Base-by-base conservation (phyloP, 139 green algal species). In the Mesotaenium endlicherianum region DNA sequence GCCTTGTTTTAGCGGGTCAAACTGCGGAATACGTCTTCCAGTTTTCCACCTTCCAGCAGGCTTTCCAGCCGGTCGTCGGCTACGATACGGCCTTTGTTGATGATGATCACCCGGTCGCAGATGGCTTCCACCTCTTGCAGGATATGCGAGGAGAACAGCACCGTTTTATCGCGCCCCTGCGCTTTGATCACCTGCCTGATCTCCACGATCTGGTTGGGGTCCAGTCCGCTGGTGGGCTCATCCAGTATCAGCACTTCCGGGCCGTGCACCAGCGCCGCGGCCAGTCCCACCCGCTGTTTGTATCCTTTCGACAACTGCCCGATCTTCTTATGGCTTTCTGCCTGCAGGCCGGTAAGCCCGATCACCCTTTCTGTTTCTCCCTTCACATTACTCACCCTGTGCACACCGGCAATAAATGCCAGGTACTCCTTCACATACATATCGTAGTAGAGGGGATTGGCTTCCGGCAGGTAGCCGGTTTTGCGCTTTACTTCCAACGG, bases 161-260 rank as follows among this genome's bases (percentile, higher is more conserved):
- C 47, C 8, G 47, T 57, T 57, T 57, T 57, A 11, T 57, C 47
- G 8, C 11, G 8, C 11, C 47, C 47, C 8, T 26, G 8, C 8
- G 8, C 11, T 57, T 57, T 57, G 11, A 57, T 57, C 47, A 57
- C 8, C 8, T 57, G 8, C 11, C 47, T 57, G 47, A 57, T 57
- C 11, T 57, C 47, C 11, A 57, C 47, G 8, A 57, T 26, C 11
- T 57, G 47, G 47, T 57, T 97, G 57, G 83, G 90, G 91, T 98
- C 95, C 1, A 97, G 89, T 0, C 94, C 93, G 30, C 85, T 90
- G 34, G 77, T 89, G 0, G 90, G 91, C 83, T 93, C 93, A 81
- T 94, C 93, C 53, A 98, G 88, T 43, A 98, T 88, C 2, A 98
- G 77, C 67, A 97, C 82, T 20, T 90, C 92, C 16, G 95, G 95